Conservation (phyloP, 2,329 filamentous ascomycete genomes). For the Pseudogymnoascus sp. region DNA sequence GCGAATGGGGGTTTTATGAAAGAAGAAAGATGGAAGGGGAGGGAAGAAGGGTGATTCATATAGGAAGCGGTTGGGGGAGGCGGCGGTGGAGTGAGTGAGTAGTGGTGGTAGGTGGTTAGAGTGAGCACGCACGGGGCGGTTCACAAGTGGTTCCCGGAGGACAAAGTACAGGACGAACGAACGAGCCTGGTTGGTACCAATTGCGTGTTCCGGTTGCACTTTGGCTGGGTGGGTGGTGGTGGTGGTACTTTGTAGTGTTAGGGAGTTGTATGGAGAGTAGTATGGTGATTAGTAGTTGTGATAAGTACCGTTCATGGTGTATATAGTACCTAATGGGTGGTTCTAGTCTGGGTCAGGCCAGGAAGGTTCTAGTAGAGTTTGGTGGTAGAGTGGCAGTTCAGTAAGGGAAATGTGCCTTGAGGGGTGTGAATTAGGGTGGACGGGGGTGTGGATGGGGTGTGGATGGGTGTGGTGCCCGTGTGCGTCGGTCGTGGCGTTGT, state of each 20-base stretch:
- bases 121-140: neutral
- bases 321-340: neutral
- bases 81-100: neutral
- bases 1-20: neutral
- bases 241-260: neutral
- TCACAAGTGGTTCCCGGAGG: neutral
- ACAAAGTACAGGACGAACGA: neutral
- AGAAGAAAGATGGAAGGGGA: neutral
- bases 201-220: neutral
- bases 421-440: neutral
- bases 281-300: neutral
- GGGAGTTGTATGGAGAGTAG: neutral
- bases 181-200: neutral
- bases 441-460: too few relatives aligned
- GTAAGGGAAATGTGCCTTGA: conserved; percentile 1
- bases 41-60: conserved; percentile 6
- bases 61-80: neutral
- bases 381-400: neutral
- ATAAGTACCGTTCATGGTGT: neutral
- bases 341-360: neutral
- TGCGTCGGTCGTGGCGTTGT: neutral
- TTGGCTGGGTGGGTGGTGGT: too few relatives aligned
- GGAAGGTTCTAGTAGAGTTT: neutral
- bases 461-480: neutral
- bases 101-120: too few relatives aligned